Percentiles rank a stretch among this genome's conserved stretches.
These are phyloP conservation scores for Cadophora malorum DNA, from an alignment of 2,329 filamentous ascomycete species.

Conservation along the genomic window DNA sequence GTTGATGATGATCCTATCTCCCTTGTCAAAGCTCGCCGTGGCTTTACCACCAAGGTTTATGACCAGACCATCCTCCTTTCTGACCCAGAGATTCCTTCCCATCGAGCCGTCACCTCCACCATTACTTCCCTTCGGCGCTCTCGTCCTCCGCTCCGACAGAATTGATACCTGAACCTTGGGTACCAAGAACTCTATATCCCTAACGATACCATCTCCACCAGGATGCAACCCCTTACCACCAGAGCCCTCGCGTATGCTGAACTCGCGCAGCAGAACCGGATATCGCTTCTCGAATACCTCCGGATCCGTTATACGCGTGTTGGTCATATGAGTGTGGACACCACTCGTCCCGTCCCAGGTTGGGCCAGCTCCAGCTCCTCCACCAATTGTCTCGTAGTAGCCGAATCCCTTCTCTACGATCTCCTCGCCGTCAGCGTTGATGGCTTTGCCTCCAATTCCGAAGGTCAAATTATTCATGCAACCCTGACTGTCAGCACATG, in stretches of 20 bases:
- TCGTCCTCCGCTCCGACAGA: slow-evolving; percentile 69
- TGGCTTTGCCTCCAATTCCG: slow-evolving; percentile 69
- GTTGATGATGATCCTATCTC: slow-evolving; percentile 17
- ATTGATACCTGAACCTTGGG: slow-evolving; percentile 41
- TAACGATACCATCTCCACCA: slow-evolving; percentile 36
- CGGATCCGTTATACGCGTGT: slow-evolving; percentile 38
- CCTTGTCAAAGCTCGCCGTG: slow-evolving; percentile 3
- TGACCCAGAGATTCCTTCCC: slow-evolving; percentile 16
- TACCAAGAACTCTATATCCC: slow-evolving; percentile 60
- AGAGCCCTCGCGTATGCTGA: slow-evolving; percentile 31
- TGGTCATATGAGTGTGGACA: slow-evolving; percentile 38
- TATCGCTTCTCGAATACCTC: slow-evolving; percentile 40
- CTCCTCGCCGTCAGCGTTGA: slow-evolving; percentile 59
- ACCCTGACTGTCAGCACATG: slow-evolving; percentile 77
- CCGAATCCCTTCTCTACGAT: slow-evolving; percentile 70
- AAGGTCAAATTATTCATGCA: slow-evolving; percentile 85
- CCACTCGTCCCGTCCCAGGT: slow-evolving; percentile 34
- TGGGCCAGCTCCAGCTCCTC: slow-evolving; percentile 38
- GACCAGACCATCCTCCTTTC: neutral
- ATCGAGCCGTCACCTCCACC: slow-evolving; percentile 50
- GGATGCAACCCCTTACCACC: slow-evolving; percentile 35
- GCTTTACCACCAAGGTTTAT: slow-evolving; percentile 21
- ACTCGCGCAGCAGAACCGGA: slow-evolving; percentile 35
- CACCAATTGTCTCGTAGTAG: slow-evolving; percentile 53
- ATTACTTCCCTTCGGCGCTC: slow-evolving; percentile 79